Percentiles rank a stretch among this genome's conserved stretches.
Evolutionary conservation across 2,329 filamentous ascomycete species (phyloP).

Genomic region (Neopestalotiopsis rosae): DNA sequence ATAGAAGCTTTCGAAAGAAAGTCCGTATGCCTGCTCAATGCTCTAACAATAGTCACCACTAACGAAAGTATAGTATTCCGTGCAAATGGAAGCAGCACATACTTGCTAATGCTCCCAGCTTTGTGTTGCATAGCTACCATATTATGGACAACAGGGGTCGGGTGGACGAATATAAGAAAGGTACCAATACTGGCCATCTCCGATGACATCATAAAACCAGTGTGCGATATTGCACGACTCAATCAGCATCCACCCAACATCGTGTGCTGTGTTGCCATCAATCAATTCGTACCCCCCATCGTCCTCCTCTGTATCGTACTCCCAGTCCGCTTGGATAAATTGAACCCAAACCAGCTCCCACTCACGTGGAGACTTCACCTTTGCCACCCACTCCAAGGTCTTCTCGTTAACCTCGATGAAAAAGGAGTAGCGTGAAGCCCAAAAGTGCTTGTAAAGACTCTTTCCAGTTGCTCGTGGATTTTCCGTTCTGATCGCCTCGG

Average conservation of each 20-base stretch:
- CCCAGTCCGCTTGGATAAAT: slow-evolving; percentile 1
- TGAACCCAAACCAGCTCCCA: slow-evolving; percentile 9
- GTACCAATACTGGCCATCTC: neutral
- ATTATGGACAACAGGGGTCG: neutral
- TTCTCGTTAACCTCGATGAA: neutral
- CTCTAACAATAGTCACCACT: too few relatives aligned
- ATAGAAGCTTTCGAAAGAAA: too few relatives aligned
- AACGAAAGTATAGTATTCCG: too few relatives aligned
- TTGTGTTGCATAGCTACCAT: neutral
- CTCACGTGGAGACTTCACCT: neutral
- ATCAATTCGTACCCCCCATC: neutral
- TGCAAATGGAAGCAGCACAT: too few relatives aligned
- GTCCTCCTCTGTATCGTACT: slow-evolving; percentile 3
- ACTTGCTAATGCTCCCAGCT: too few relatives aligned
- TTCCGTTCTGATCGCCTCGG: slow-evolving; percentile 2
- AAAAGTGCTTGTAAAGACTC: neutral
- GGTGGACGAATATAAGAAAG: neutral
- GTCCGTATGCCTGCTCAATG: too few relatives aligned
- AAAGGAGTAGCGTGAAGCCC: neutral
- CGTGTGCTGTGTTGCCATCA: neutral
- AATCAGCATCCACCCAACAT: slow-evolving; percentile 5
- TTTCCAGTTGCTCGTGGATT: neutral
- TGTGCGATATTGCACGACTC: neutral
- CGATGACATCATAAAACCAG: neutral
- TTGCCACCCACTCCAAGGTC: neutral